Evolutionary conservation across 306 rosid genomes (phyloP).

Genomic region (Quercus glauca): DNA sequence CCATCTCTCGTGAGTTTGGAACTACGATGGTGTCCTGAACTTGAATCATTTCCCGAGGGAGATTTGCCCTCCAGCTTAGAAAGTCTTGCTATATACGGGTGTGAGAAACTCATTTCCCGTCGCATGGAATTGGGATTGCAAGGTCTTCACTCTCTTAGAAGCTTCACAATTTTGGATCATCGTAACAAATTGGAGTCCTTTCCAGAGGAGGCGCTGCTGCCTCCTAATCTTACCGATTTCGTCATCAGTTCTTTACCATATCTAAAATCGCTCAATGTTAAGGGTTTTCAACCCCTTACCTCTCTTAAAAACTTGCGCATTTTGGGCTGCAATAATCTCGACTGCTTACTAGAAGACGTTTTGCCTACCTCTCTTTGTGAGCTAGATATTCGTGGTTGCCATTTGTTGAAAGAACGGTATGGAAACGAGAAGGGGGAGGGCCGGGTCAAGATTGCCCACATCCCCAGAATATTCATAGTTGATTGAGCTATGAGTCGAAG

Average conservation of each 20-base stretch:
- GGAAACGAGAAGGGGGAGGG: not conserved
- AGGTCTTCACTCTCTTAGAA: too few species aligned
- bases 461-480: fast-evolving
- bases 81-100: fast-evolving
- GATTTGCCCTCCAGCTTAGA: too few species aligned
- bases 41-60: too few species aligned
- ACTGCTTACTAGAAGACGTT: constrained; percentile 12
- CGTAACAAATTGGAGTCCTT: fast-evolving
- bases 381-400: fast-evolving
- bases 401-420: not conserved
- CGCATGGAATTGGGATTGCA: too few species aligned
- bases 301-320: not conserved
- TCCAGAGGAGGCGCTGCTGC: not conserved
- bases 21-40: fast-evolving
- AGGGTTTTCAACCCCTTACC: constrained; percentile 22
- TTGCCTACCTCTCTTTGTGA: not conserved
- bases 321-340: fast-evolving
- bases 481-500: too few species aligned
- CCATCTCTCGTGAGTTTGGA: fast-evolving
- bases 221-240: not conserved
- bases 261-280: constrained; percentile 1
- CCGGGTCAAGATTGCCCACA: not conserved
- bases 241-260: fast-evolving
- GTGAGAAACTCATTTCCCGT: too few species aligned
- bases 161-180: fast-evolving